Evolutionary conservation across 2,329 filamentous ascomycete genomes (phyloP).

Genomic region (Curvularia spicifera): DNA sequence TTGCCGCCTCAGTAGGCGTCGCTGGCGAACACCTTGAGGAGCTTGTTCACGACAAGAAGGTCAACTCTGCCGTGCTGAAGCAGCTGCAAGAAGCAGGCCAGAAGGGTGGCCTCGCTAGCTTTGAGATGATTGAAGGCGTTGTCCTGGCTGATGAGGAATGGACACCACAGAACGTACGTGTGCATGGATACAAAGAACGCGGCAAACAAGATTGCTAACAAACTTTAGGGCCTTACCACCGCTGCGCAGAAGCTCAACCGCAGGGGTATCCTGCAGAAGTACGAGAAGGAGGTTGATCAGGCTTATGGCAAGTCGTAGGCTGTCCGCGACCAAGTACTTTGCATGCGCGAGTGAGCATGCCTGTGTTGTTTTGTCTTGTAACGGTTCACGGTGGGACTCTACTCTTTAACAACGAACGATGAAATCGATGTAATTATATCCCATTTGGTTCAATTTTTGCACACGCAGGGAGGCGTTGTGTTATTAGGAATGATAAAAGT

Average conservation of each 20-base stretch:
- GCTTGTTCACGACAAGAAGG: slow-evolving; percentile 70
- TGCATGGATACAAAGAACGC: neutral
- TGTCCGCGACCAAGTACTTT: neutral
- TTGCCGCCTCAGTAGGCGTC: slow-evolving; percentile 65
- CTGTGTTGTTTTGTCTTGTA: neutral
- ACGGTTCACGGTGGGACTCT: slow-evolving; percentile 2
- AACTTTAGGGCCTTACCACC: slow-evolving; percentile 55
- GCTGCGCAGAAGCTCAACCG: slow-evolving; percentile 62
- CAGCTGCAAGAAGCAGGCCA: slow-evolving; percentile 71
- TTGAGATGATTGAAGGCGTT: slow-evolving; percentile 78
- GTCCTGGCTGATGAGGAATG: slow-evolving; percentile 85
- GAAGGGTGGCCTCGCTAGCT: slow-evolving; percentile 69
- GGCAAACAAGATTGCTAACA: slow-evolving; percentile 24
- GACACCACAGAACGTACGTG: slow-evolving; percentile 81
- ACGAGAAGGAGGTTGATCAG: slow-evolving; percentile 58
- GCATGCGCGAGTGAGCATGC: neutral
- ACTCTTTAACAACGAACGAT: neutral
- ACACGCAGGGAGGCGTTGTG: neutral
- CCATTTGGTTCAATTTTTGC: slow-evolving; percentile 1
- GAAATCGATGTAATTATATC: slow-evolving; percentile 14
- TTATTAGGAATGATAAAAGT: neutral
- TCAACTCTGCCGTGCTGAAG: slow-evolving; percentile 70
- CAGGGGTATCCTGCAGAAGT: slow-evolving; percentile 57
- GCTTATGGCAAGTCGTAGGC: slow-evolving; percentile 48
- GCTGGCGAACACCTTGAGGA: slow-evolving; percentile 69